Conservation (phyloP, 345 rosid species). For the Salix brachista region DNA sequence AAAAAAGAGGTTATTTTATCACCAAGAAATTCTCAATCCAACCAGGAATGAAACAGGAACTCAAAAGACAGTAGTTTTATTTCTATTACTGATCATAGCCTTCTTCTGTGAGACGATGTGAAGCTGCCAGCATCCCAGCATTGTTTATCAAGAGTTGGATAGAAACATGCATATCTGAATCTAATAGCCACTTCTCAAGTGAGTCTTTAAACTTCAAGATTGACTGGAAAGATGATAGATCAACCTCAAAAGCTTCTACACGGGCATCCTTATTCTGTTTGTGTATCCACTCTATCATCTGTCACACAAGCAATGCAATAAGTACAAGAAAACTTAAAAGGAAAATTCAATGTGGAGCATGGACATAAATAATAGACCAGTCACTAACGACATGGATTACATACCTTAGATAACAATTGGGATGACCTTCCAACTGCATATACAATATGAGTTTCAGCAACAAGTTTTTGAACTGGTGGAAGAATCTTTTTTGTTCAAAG, state of each 20-base stretch:
- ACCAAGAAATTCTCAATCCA: not conserved
- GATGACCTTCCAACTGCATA: constrained; percentile 75
- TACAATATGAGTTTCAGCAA: constrained; percentile 23
- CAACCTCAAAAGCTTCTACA: constrained; percentile 65
- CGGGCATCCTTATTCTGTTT: constrained; percentile 41
- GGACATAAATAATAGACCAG: constrained; percentile 5
- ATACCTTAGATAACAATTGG: constrained; percentile 51
- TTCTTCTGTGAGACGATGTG: constrained; percentile 51
- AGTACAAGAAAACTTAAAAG: constrained; percentile 2
- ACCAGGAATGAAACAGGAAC: not conserved
- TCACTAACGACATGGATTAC: not conserved
- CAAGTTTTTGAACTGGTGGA: not conserved
- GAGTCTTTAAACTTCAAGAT: constrained; percentile 56
- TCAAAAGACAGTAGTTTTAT: not conserved
- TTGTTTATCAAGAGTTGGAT: constrained; percentile 83
- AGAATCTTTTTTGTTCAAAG: not conserved
- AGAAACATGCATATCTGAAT: constrained; percentile 65
- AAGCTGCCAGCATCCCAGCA: constrained; percentile 87
- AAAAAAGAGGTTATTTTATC: not conserved
- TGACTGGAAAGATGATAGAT: constrained; percentile 63
- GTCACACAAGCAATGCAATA: constrained; percentile 15
- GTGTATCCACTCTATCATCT: constrained; percentile 56
- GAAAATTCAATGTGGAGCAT: not conserved
- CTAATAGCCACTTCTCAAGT: constrained; percentile 70
- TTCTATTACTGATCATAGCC: constrained; percentile 70